Percentiles rank a stretch among this genome's conserved stretches.
Conservation (phyloP, 345 rosid genomes). For the Gossypium turneri region DNA sequence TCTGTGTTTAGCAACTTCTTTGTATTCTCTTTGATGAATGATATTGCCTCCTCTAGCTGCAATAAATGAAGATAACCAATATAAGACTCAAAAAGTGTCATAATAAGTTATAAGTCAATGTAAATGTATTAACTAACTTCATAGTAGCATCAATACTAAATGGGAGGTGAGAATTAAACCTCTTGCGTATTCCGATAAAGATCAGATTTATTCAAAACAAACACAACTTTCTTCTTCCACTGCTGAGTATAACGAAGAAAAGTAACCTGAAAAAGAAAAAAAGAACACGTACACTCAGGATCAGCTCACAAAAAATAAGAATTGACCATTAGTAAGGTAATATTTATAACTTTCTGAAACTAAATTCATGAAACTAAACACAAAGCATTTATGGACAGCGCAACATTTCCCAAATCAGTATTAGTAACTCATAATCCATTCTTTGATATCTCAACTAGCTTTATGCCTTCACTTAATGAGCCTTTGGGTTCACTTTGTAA, state of each 20-base stretch:
- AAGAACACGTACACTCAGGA: neutral
- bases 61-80: conserved; percentile 20
- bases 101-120: conserved; percentile 3
- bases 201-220: conserved; percentile 87
- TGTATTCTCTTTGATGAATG: conserved; percentile 70
- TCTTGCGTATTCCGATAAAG: conserved; percentile 71
- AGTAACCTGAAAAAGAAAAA: conserved; percentile 54
- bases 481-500: neutral
- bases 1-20: conserved; percentile 72
- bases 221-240: conserved; percentile 93
- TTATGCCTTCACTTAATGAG: neutral
- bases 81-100: neutral
- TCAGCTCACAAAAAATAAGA: neutral
- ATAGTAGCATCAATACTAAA: conserved; percentile 14
- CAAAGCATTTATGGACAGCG: neutral
- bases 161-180: conserved; percentile 41
- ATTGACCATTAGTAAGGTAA: neutral
- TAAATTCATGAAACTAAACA: neutral
- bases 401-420: neutral
- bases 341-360: neutral
- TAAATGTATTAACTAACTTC: conserved; percentile 4
- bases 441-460: neutral
- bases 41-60: conserved; percentile 88
- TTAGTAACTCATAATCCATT: neutral
- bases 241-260: conserved; percentile 92